A percentile compares a stretch with the other conserved stretches of the same genome.
Evolutionary conservation across 2,329 filamentous ascomycete genomes (phyloP).

Genomic region (Elsinoe ampelina): DNA sequence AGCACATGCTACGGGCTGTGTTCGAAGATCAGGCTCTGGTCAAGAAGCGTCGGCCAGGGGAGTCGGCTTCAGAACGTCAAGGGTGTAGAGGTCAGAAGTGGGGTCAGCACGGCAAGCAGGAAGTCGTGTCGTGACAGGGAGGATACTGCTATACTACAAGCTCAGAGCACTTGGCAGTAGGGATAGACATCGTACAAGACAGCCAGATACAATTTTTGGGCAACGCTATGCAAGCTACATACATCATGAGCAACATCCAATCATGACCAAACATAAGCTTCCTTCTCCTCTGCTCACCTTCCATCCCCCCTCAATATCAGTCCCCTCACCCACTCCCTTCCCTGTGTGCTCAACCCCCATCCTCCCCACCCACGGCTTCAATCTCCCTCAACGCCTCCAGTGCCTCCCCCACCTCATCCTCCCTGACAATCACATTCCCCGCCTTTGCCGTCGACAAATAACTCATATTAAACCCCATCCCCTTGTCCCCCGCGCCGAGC

Average conservation of each 20-base stretch:
- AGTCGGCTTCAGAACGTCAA: no score
- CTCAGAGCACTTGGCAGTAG: no score
- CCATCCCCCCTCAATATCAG: not conserved
- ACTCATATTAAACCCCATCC: constrained; percentile 60
- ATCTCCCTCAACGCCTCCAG: constrained; percentile 54
- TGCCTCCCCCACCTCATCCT: constrained; percentile 63
- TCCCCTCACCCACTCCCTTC: not conserved
- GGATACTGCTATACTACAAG: no score
- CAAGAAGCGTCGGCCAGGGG: no score
- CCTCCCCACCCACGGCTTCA: not conserved
- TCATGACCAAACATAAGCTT: no score
- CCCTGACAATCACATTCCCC: constrained; percentile 77
- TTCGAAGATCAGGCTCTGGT: no score
- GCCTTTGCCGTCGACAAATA: constrained; percentile 84
- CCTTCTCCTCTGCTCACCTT: no score
- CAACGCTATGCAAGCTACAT: not conserved
- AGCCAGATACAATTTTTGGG: not conserved
- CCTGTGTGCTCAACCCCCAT: not conserved
- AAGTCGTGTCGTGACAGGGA: no score
- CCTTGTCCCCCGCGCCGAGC: constrained; percentile 28
- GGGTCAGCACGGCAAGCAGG: no score
- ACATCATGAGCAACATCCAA: not conserved
- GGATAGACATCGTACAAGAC: not conserved
- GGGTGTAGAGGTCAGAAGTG: no score
- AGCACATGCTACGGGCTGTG: no score